Base-by-base conservation (phyloP, 805 yeast genomes). In the Torulaspora delbrueckii region DNA sequence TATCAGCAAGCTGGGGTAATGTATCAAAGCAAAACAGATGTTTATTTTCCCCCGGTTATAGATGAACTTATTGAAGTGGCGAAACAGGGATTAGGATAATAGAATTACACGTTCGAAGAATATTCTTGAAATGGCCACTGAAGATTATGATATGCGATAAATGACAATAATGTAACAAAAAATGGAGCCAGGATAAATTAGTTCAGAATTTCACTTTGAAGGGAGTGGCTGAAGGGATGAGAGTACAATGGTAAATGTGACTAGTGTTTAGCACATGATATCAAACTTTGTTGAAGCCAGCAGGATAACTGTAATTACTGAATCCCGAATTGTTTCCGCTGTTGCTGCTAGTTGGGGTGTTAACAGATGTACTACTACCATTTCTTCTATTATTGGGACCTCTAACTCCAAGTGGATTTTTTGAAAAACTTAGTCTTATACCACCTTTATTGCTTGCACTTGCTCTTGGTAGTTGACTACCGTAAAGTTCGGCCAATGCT, bases 351-450 rank as follows among this genome's bases (percentile, higher is more conserved):
- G 38, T 34, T 14, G 48, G 36, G 14, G 32, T 42, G 31, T 42
- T 45, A 9, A 40, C 43, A 10, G 57, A 46, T 41, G 56, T 60
- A 13, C 54, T 59, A 40, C 51, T 52, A 31, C 68, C 69, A 32
- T 68, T 66, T 58, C 75, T 66, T 62, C 73, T 66, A 53, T 67
- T 73, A 23, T 72, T 72, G 36, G 73, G 77, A 3, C 96, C 95
- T 56, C 99, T 79, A 3, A 93, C 99, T 33, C 99, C 99, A 55
- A 93, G 76, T 16, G 99, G 99, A 65, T 93, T 93, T 69, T 93
- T 93, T 36, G 96, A 87, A 62, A 90, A 93, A 43, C 96, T 86
- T 48, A 93, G 74, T 48, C 99, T 76, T 44, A 93, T 91, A 23
- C 99, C 99, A 31, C 98, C 98, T 64, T 93, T 93, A 40, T 60